These are phyloP conservation scores for Priceomyces haplophilus DNA, from an alignment of 805 yeast genomes.

Conservation along the genomic window DNA sequence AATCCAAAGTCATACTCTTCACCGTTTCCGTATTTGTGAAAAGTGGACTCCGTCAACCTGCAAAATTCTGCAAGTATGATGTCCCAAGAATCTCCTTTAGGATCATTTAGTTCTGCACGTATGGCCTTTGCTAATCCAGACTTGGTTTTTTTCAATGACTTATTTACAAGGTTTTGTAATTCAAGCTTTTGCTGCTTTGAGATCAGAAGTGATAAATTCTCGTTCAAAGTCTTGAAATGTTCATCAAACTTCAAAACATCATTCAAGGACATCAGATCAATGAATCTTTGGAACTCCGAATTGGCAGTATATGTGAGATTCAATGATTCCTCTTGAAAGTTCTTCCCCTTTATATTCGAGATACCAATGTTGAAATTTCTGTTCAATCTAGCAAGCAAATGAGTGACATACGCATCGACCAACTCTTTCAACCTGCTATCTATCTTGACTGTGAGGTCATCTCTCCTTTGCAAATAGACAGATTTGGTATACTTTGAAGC, in stretches of 20 bases:
- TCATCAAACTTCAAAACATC: constrained; percentile 26
- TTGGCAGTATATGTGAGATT: constrained; percentile 5
- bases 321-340: constrained; percentile 10
- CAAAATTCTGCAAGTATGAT: constrained; percentile 45
- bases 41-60: constrained; percentile 5
- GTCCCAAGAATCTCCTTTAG: constrained; percentile 62
- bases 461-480: constrained; percentile 66
- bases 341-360: constrained; percentile 4
- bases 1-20: constrained; percentile 59
- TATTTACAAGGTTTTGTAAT: constrained; percentile 29
- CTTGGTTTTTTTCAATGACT: constrained; percentile 46
- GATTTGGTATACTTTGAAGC: constrained; percentile 72
- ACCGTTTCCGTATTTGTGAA: constrained; percentile 7
- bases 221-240: constrained; percentile 14
- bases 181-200: constrained; percentile 33
- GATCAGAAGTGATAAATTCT: constrained; percentile 43
- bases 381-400: constrained; percentile 7
- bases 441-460: constrained; percentile 44
- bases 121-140: constrained; percentile 50
- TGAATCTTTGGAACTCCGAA: constrained; percentile 12
- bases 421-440: constrained; percentile 31
- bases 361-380: constrained; percentile 8
- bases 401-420: constrained; percentile 18
- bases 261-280: constrained; percentile 24
- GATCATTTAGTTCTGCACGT: constrained; percentile 45